Percentiles rank a stretch among this genome's conserved stretches.
Conservation (phyloP, 352 stramenopile species). For the Phytophthora lateralis region DNA sequence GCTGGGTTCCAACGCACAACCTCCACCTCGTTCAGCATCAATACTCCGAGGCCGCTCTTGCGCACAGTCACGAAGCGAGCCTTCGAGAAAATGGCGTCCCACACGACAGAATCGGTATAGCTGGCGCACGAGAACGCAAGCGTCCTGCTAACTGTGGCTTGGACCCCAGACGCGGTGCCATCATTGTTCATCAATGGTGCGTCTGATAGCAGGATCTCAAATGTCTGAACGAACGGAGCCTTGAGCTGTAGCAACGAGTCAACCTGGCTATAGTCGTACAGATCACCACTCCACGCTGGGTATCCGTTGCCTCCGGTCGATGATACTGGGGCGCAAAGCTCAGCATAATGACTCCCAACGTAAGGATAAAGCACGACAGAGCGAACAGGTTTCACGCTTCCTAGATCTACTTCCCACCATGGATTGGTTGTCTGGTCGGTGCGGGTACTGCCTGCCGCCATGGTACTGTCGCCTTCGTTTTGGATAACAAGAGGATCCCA, state of each 20-base stretch:
- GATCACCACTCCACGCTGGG: conserved; percentile 42
- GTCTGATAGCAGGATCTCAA: conserved; percentile 52
- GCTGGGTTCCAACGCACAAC: conserved; percentile 67
- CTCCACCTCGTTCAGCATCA: conserved; percentile 80
- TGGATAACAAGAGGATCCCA: conserved; percentile 54
- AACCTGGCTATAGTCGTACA: conserved; percentile 42
- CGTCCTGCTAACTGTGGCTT: conserved; percentile 26
- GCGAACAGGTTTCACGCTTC: conserved; percentile 44
- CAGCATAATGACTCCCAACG: conserved; percentile 41
- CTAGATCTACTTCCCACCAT: conserved; percentile 82
- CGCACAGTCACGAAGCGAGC: conserved; percentile 58
- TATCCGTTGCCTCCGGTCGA: conserved; percentile 12
- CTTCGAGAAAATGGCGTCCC: conserved; percentile 44
- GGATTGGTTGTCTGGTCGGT: conserved; percentile 44
- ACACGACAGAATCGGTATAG: conserved; percentile 39
- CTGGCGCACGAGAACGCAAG: conserved; percentile 60
- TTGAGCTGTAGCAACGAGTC: conserved; percentile 50
- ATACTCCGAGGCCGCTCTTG: conserved; percentile 32
- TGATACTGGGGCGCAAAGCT: conserved; percentile 35
- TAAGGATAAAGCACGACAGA: conserved; percentile 59
- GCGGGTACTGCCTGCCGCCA: conserved; percentile 54
- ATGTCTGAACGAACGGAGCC: conserved; percentile 58
- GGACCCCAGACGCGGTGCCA: conserved; percentile 5
- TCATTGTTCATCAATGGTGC: conserved; percentile 27
- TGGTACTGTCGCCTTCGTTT: conserved; percentile 4